These are phyloP conservation scores for Amanita brunnescens DNA, from an alignment of 768 basidiomycete species.

Conservation along the genomic window DNA sequence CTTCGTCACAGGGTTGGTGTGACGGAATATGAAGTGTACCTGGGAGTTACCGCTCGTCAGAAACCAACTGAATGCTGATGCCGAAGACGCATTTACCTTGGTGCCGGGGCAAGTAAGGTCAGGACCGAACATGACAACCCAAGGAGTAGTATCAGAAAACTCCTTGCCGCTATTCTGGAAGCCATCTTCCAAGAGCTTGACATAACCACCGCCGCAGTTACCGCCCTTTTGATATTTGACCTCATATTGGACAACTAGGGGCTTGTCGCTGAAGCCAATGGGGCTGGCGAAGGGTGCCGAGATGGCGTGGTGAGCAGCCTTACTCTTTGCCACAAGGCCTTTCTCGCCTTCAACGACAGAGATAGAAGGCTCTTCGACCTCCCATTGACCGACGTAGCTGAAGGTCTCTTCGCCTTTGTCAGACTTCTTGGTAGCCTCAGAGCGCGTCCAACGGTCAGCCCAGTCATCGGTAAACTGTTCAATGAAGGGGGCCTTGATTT, in stretches of 20 bases:
- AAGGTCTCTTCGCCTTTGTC: constrained; percentile 93
- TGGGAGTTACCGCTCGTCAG: constrained; percentile 19
- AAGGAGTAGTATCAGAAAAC: constrained; percentile 89
- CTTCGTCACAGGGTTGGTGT: constrained; percentile 88
- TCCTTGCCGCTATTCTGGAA: constrained; percentile 92
- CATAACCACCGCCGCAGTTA: constrained; percentile 97
- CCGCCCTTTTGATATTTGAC: constrained; percentile 99
- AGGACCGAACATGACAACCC: constrained; percentile 97
- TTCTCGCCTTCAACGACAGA: constrained; percentile 78
- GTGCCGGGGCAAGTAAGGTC: constrained; percentile 90
- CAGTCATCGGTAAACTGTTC: constrained; percentile 96
- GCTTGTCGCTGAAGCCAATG: constrained; percentile 74
- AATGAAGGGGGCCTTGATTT: constrained; percentile 81
- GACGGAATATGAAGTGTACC: constrained; percentile 99
- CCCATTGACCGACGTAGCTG: constrained; percentile 96
- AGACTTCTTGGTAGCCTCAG: constrained; percentile 97
- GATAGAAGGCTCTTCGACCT: constrained; percentile 79
- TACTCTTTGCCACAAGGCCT: constrained; percentile 91
- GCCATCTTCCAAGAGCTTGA: constrained; percentile 91
- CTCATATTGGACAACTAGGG: constrained; percentile 95
- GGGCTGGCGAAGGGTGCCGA: constrained; percentile 80
- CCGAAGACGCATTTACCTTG: constrained; percentile 43
- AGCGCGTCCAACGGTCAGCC: constrained; percentile 89
- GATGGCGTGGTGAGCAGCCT: constrained; percentile 98
- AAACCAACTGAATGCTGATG: not conserved